Conservation (phyloP, 352 stramenopile species). For the Globisporangium emineosum region DNA sequence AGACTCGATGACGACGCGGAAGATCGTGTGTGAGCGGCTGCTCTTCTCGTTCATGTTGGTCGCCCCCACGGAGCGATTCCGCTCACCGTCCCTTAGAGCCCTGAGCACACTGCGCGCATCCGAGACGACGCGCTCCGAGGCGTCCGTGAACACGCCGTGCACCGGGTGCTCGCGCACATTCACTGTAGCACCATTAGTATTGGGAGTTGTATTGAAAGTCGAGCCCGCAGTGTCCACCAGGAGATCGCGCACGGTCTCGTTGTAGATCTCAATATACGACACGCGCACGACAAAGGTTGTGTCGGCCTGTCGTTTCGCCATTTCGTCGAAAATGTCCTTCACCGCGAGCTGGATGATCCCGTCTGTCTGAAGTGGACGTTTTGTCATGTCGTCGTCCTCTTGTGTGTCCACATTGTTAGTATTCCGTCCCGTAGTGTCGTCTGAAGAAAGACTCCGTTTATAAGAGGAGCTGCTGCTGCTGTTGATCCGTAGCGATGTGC, state of each 20-base stretch:
- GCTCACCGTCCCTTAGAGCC: slow-evolving; percentile 39
- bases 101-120: slow-evolving; percentile 35
- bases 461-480: background rate
- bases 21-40: slow-evolving; percentile 56
- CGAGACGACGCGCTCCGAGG: slow-evolving; percentile 39
- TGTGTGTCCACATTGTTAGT: background rate
- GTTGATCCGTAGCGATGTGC: slow-evolving; percentile 10
- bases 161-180: slow-evolving; percentile 45
- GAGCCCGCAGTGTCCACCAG: background rate
- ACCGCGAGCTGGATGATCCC: slow-evolving; percentile 5
- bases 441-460: background rate
- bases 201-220: no score
- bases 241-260: slow-evolving; percentile 73
- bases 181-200: slow-evolving; percentile 28
- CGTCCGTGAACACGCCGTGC: slow-evolving; percentile 50
- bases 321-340: slow-evolving; percentile 11
- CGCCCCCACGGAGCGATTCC: slow-evolving; percentile 32
- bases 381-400: background rate
- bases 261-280: slow-evolving; percentile 86
- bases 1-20: slow-evolving; percentile 40
- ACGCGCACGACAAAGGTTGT: background rate
- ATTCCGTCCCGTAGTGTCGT: background rate
- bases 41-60: slow-evolving; percentile 61
- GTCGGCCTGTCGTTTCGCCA: background rate
- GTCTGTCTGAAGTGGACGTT: background rate